phyloP scores from a whole-genome alignment of 1,284 basidiomycete species.

The Dichomitus squalens region DNA sequence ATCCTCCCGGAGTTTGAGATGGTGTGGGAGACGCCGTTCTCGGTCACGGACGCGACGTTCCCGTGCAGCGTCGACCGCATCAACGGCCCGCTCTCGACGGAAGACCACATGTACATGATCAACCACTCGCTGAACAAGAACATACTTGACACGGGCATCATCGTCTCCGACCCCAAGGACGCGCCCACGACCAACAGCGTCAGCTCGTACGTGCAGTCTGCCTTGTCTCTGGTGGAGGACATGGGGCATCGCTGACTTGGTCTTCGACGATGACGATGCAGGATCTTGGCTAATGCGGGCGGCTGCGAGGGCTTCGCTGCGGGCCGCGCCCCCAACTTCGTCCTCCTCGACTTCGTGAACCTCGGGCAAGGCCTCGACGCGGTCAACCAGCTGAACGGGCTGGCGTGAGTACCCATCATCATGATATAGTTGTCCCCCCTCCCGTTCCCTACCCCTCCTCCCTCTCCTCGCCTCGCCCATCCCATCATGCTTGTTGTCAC shows the following conservation, averaged over 20 bases:
- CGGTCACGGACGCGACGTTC: constrained; percentile 61
- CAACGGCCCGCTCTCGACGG: constrained; percentile 45
- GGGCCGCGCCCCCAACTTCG: constrained; percentile 50
- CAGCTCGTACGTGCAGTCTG: constrained; percentile 37
- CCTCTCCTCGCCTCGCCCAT: neutral
- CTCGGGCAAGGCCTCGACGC: constrained; percentile 44
- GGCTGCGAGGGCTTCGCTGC: constrained; percentile 46
- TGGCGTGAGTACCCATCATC: constrained; percentile 28
- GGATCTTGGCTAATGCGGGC: constrained; percentile 48
- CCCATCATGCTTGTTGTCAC: neutral
- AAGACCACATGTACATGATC: constrained; percentile 58
- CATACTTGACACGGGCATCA: constrained; percentile 39
- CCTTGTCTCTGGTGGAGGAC: too few relatives aligned
- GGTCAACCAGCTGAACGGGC: constrained; percentile 47
- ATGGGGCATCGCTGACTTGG: too few relatives aligned
- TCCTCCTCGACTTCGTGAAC: constrained; percentile 54
- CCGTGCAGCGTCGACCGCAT: constrained; percentile 75
- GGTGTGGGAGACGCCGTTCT: constrained; percentile 79
- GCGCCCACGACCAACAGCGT: constrained; percentile 47
- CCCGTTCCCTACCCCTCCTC: too few relatives aligned
- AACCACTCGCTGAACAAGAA: constrained; percentile 57
- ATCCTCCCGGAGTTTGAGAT: constrained; percentile 68
- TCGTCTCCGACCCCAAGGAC: constrained; percentile 42
- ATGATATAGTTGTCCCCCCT: neutral
- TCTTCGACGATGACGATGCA: too few relatives aligned